Evolutionary conservation across 768 basidiomycete species (phyloP).

Genomic region (Clavaria fumosa): DNA sequence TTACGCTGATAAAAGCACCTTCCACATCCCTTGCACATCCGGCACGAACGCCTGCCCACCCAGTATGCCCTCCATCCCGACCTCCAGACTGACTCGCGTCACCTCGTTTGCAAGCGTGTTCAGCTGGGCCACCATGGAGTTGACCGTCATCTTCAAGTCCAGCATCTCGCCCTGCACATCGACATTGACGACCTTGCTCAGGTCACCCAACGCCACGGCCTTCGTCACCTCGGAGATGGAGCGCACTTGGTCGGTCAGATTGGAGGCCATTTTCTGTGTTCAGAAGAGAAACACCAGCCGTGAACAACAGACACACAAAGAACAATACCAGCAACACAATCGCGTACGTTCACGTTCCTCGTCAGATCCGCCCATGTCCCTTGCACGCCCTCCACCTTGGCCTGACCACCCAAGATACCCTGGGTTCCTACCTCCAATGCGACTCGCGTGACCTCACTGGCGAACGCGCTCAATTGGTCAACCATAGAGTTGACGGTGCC

Average conservation of each 20-base stretch:
- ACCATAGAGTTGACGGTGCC: slow-evolving; percentile 90
- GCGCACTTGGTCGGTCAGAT: slow-evolving; percentile 58
- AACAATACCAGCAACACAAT: slow-evolving; percentile 1
- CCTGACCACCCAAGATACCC: slow-evolving; percentile 83
- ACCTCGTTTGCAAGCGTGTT: slow-evolving; percentile 68
- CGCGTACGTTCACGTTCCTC: slow-evolving; percentile 70
- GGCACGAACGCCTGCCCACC: slow-evolving; percentile 87
- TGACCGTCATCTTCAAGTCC: slow-evolving; percentile 76
- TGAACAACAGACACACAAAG: slow-evolving; percentile 28
- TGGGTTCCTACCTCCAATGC: slow-evolving; percentile 85
- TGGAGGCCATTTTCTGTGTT: slow-evolving; percentile 50
- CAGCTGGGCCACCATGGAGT: slow-evolving; percentile 71
- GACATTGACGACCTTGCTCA: slow-evolving; percentile 59
- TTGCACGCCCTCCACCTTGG: slow-evolving; percentile 78
- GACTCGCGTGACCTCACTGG: slow-evolving; percentile 68
- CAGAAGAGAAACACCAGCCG: slow-evolving; percentile 32
- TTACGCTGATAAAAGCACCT: slow-evolving; percentile 26
- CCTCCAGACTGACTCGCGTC: slow-evolving; percentile 84
- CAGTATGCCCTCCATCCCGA: slow-evolving; percentile 84
- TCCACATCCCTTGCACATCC: slow-evolving; percentile 93
- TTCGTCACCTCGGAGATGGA: slow-evolving; percentile 68
- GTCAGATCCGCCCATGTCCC: slow-evolving; percentile 91
- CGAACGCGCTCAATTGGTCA: slow-evolving; percentile 76
- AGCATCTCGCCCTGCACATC: slow-evolving; percentile 73
- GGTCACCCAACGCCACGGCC: slow-evolving; percentile 58